A percentile compares a stretch with the other conserved stretches of the same genome.
These are phyloP conservation scores for Fusarium buharicum DNA, from an alignment of 2,329 filamentous ascomycete species.

Conservation along the genomic window DNA sequence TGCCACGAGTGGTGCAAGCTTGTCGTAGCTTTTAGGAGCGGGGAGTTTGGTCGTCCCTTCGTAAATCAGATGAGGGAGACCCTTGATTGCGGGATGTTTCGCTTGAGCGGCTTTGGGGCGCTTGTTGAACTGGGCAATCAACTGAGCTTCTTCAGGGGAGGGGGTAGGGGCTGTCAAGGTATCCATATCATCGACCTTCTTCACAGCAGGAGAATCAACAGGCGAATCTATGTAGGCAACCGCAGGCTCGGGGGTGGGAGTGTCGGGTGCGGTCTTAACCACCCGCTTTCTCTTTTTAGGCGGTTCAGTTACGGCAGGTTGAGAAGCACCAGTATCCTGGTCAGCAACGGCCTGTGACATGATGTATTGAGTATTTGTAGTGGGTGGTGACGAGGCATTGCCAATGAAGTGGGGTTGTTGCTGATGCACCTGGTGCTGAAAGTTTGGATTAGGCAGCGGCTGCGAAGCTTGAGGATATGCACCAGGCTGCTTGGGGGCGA, in stretches of 20 bases:
- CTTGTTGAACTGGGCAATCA: constrained; percentile 54
- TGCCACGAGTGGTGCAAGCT: constrained; percentile 56
- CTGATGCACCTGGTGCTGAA: constrained; percentile 42
- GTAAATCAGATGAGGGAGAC: constrained; percentile 53
- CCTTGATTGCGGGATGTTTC: constrained; percentile 53
- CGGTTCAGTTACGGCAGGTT: constrained; percentile 43
- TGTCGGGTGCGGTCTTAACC: constrained; percentile 45
- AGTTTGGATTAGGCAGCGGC: constrained; percentile 25
- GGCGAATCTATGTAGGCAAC: constrained; percentile 44
- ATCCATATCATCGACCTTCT: constrained; percentile 52
- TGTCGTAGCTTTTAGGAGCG: constrained; percentile 58
- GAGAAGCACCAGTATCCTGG: constrained; percentile 34
- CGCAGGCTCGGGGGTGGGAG: constrained; percentile 44
- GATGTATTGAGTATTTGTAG: constrained; percentile 37
- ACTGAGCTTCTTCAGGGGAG: constrained; percentile 49
- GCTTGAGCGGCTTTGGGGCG: constrained; percentile 52
- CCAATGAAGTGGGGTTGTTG: constrained; percentile 32
- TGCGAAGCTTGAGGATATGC: constrained; percentile 35
- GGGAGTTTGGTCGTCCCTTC: constrained; percentile 55
- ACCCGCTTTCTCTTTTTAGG: constrained; percentile 55
- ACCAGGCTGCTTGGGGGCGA: constrained; percentile 36
- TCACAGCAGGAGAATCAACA: constrained; percentile 42
- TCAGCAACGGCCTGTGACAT: constrained; percentile 39
- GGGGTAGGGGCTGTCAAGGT: constrained; percentile 47
- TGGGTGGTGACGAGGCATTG: constrained; percentile 36